These are phyloP conservation scores for Ophiostoma montium DNA, from an alignment of 2,329 filamentous ascomycete genomes.

Conservation along the genomic window DNA sequence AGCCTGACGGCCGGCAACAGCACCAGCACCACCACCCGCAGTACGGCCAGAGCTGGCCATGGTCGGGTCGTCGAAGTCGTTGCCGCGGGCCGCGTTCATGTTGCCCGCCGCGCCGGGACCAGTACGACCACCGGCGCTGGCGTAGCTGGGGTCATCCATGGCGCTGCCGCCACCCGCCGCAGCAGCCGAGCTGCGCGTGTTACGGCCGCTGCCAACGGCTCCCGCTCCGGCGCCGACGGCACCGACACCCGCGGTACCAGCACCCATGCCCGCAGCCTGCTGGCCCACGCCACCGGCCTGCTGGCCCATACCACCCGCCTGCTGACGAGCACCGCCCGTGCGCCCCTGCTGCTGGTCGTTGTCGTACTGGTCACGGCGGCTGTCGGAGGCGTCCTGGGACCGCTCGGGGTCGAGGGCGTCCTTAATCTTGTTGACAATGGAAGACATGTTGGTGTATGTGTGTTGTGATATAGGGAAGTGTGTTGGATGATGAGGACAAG, in stretches of 20 bases:
- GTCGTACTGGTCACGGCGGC: slow-evolving; percentile 10
- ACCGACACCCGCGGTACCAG: not conserved
- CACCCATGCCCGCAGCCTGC: not conserved
- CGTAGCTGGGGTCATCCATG: slow-evolving; percentile 23
- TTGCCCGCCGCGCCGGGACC: not conserved
- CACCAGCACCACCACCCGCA: slow-evolving; percentile 15
- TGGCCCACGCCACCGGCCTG: no score
- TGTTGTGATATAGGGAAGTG: not conserved
- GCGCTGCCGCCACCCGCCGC: not conserved
- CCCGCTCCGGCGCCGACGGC: not conserved
- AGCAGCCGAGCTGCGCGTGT: slow-evolving; percentile 9
- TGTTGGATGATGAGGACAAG: not conserved
- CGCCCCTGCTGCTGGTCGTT: slow-evolving; percentile 14
- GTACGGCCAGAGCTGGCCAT: slow-evolving; percentile 25
- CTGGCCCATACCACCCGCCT: no score
- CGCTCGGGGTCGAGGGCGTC: slow-evolving; percentile 30
- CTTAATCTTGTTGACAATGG: slow-evolving; percentile 46
- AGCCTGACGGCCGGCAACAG: not conserved
- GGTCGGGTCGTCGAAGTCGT: slow-evolving; percentile 16
- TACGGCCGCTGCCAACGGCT: slow-evolving; percentile 3
- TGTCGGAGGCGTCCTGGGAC: slow-evolving; percentile 9
- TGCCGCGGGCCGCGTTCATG: slow-evolving; percentile 8
- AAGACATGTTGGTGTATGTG: slow-evolving; percentile 33
- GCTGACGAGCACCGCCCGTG: slow-evolving; percentile 3
- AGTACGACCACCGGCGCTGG: no score